phyloP scores from a whole-genome alignment of 2,329 filamentous ascomycete species.

The Beauveria medogensis region DNA sequence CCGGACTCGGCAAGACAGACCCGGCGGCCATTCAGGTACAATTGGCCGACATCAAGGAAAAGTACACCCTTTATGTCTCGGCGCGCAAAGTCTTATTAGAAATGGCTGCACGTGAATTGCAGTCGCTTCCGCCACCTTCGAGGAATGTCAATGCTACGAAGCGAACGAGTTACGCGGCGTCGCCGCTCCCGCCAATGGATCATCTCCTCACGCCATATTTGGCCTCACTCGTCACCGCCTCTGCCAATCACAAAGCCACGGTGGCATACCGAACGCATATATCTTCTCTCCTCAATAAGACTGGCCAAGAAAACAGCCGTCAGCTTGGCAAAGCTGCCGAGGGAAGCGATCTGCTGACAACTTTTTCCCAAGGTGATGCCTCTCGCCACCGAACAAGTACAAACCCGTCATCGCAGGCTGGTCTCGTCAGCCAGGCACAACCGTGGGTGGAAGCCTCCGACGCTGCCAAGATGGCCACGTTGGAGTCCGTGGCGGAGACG shows the following conservation, averaged over 20 bases:
- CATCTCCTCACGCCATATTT: conserved; percentile 50
- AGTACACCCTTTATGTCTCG: conserved; percentile 46
- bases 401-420: conserved; percentile 28
- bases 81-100: conserved; percentile 40
- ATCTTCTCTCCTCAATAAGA: conserved; percentile 39
- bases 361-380: conserved; percentile 34
- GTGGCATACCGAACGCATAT: conserved; percentile 53
- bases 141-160: conserved; percentile 8
- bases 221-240: conserved; percentile 41
- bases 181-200: conserved; percentile 18
- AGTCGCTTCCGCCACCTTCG: conserved; percentile 19
- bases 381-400: conserved; percentile 36
- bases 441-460: conserved; percentile 55
- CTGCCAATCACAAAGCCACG: conserved; percentile 47
- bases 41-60: conserved; percentile 41
- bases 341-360: conserved; percentile 53
- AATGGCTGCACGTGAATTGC: conserved; percentile 26
- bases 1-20: conserved; percentile 25
- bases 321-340: conserved; percentile 47
- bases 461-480: conserved; percentile 49
- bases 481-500: conserved; percentile 51
- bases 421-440: conserved; percentile 36
- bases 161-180: background rate
- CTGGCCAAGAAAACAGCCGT: conserved; percentile 43
- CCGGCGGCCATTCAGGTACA: conserved; percentile 28